Percentiles rank a stretch among this genome's conserved stretches.
These are phyloP conservation scores for Epichloe bromicola DNA, from an alignment of 2,329 filamentous ascomycete species.

Conservation along the genomic window DNA sequence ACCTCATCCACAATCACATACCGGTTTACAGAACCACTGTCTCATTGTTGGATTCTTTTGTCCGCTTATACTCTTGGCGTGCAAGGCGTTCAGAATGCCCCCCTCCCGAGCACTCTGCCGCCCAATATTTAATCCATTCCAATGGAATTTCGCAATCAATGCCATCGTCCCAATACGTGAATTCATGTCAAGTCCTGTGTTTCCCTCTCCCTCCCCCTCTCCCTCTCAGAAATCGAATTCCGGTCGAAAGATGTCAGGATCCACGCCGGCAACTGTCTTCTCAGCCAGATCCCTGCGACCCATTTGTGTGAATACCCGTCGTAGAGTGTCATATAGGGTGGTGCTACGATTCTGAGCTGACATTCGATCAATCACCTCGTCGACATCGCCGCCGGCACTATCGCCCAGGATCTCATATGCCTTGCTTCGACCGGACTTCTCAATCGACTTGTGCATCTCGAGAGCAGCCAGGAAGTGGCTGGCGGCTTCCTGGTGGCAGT, in stretches of 20 bases:
- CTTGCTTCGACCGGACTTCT: slow-evolving; percentile 70
- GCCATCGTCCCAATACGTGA: too few relatives aligned
- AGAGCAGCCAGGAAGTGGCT: slow-evolving; percentile 84
- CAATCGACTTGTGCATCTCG: slow-evolving; percentile 89
- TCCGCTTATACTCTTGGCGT: too few relatives aligned
- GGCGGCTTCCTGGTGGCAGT: slow-evolving; percentile 85
- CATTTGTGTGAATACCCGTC: slow-evolving; percentile 96
- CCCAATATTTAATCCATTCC: too few relatives aligned
- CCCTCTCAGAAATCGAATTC: slow-evolving; percentile 67
- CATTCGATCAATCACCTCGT: slow-evolving; percentile 73
- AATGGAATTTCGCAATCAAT: too few relatives aligned
- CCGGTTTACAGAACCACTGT: too few relatives aligned
- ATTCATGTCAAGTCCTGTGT: too few relatives aligned
- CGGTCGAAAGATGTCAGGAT: slow-evolving; percentile 75
- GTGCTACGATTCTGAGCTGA: slow-evolving; percentile 92
- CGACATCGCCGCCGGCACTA: slow-evolving; percentile 30
- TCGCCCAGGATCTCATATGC: slow-evolving; percentile 69
- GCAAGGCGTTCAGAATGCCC: too few relatives aligned
- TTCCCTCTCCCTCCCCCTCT: too few relatives aligned
- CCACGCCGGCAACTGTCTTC: slow-evolving; percentile 76
- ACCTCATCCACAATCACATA: too few relatives aligned
- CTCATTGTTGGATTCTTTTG: too few relatives aligned
- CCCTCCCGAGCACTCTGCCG: too few relatives aligned
- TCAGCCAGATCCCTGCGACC: slow-evolving; percentile 77
- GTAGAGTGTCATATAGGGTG: slow-evolving; percentile 87